Evolutionary conservation across 257 asterid species (phyloP).

Genomic region (Solanum chaucha): DNA sequence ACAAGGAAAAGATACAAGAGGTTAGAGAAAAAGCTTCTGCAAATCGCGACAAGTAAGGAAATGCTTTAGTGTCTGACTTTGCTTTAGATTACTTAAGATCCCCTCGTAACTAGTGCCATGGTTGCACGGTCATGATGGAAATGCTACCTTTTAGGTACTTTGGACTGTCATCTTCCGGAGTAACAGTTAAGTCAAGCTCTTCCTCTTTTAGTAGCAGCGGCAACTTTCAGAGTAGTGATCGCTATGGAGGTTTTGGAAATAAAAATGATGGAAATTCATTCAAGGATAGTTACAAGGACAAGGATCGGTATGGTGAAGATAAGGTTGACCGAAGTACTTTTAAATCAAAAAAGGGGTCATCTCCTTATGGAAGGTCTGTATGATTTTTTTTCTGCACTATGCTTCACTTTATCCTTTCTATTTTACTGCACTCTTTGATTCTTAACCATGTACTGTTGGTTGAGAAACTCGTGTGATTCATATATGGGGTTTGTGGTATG

Average conservation of each 20-base stretch:
- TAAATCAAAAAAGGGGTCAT: slow-evolving; percentile 40
- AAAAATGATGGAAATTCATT: slow-evolving; percentile 38
- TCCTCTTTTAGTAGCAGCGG: slow-evolving; percentile 55
- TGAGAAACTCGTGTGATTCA: neutral
- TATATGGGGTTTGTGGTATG: neutral
- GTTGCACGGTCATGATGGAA: neutral
- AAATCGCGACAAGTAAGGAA: slow-evolving; percentile 79
- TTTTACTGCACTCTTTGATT: neutral
- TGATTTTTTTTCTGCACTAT: neutral
- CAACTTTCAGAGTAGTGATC: slow-evolving; percentile 3
- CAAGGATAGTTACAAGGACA: slow-evolving; percentile 26
- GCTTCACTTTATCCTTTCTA: neutral
- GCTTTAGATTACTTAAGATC: neutral
- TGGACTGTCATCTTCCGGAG: slow-evolving; percentile 91
- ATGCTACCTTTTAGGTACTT: slow-evolving; percentile 43
- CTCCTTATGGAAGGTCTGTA: slow-evolving; percentile 52
- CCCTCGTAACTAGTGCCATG: neutral
- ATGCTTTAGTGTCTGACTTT: slow-evolving; percentile 5
- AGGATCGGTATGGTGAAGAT: slow-evolving; percentile 50
- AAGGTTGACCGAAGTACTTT: slow-evolving; percentile 30
- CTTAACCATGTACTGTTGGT: neutral
- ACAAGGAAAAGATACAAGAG: slow-evolving; percentile 86
- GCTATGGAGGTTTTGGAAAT: slow-evolving; percentile 70
- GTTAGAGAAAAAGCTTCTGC: slow-evolving; percentile 75
- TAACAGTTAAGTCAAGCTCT: slow-evolving; percentile 62